Conservation (phyloP, 1,284 basidiomycete species). For the Leccinum olivaceoglutinosum region DNA sequence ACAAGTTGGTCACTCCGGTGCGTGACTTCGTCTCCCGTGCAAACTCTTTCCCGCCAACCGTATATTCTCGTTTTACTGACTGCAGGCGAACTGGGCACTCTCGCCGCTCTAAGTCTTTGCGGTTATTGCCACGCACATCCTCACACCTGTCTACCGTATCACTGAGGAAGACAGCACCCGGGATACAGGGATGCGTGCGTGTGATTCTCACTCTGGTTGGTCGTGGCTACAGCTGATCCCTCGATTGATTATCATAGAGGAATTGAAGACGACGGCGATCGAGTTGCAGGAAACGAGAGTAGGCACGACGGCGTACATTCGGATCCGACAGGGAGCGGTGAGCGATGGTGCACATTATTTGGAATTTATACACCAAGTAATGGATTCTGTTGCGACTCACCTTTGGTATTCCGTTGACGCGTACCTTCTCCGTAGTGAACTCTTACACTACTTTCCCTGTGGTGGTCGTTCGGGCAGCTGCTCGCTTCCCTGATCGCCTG, state of each 20-base stretch:
- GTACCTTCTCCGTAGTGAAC: conserved; percentile 41
- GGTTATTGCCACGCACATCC: conserved; percentile 74
- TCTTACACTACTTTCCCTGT: conserved; percentile 58
- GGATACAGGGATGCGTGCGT: conserved; percentile 70
- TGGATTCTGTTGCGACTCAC: not conserved
- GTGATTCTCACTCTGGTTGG: not conserved
- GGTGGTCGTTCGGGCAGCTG: conserved; percentile 62
- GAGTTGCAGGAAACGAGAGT: conserved; percentile 88
- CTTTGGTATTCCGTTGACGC: conserved; percentile 4
- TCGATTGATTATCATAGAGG: conserved; percentile 45
- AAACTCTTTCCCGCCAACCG: conserved; percentile 8
- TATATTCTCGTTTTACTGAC: conserved; percentile 8
- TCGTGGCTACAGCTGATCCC: not conserved
- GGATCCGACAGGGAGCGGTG: conserved; percentile 69
- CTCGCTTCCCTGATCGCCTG: conserved; percentile 47
- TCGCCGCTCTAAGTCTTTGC: conserved; percentile 88
- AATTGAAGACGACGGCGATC: conserved; percentile 75
- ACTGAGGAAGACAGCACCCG: conserved; percentile 77
- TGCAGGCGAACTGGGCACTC: conserved; percentile 65
- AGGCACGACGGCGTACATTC: conserved; percentile 78
- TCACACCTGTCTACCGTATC: conserved; percentile 85
- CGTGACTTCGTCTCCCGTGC: not conserved
- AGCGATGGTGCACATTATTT: conserved; percentile 50
- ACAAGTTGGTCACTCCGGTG: conserved; percentile 44
- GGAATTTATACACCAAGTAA: conserved; percentile 49